Conservation (phyloP, 176 grass and related monocot species). For the Luzula sylvatica region DNA sequence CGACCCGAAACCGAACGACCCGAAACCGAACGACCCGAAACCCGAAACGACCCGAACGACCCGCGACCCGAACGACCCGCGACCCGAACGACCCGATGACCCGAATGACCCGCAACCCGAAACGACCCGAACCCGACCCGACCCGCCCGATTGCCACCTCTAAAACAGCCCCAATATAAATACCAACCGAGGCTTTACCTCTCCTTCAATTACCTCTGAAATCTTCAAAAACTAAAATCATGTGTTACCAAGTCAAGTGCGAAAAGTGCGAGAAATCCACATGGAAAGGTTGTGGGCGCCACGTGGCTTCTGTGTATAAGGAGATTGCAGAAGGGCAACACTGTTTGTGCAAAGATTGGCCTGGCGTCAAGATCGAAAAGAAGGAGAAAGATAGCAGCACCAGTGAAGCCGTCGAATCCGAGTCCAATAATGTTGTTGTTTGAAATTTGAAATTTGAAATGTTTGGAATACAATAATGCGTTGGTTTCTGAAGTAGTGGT, state of each 20-base stretch:
- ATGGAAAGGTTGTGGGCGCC: slow-evolving; percentile 71
- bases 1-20: no score
- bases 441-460: no score
- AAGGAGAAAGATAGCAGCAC: neutral
- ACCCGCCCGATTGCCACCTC: no score
- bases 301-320: slow-evolving; percentile 57
- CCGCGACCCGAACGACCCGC: no score
- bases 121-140: no score
- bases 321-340: slow-evolving; percentile 65
- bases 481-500: no score
- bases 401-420: neutral
- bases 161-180: neutral
- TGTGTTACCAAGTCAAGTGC: slow-evolving; percentile 82
- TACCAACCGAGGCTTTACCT: neutral
- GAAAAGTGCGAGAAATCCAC: slow-evolving; percentile 56
- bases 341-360: slow-evolving; percentile 77
- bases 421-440: slow-evolving; percentile 23
- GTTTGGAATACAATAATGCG: no score
- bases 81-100: no score
- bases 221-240: slow-evolving; percentile 2
- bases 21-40: no score
- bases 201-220: neutral
- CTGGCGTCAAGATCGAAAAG: slow-evolving; percentile 25
- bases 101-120: no score
- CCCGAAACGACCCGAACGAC: no score